These are phyloP conservation scores for Physcomitrellopsis africana DNA, from an alignment of 225 moss, liverwort and hornwort species.

Conservation along the genomic window DNA sequence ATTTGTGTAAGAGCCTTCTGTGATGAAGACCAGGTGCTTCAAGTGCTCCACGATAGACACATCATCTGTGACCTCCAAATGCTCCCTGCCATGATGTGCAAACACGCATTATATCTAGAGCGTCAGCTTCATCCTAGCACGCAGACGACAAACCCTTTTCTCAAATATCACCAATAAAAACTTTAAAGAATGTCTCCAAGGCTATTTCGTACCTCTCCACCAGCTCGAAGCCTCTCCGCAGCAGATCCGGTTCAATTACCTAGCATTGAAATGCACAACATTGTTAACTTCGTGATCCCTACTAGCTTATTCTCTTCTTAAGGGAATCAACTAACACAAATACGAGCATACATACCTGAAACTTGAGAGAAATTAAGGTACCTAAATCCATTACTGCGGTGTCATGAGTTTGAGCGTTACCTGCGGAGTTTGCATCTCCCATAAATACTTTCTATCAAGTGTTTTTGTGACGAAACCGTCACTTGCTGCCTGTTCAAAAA, in stretches of 20 bases:
- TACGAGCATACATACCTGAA: background rate
- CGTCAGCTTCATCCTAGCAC: background rate
- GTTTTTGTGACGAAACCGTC: slow-evolving; percentile 69
- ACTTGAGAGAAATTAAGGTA: slow-evolving; percentile 6
- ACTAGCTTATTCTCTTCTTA: background rate
- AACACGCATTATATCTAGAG: background rate
- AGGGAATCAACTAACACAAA: background rate
- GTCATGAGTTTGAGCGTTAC: slow-evolving; percentile 30
- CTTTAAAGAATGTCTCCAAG: background rate
- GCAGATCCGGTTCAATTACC: slow-evolving; percentile 77
- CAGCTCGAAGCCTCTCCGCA: slow-evolving; percentile 72
- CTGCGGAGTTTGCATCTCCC: slow-evolving; percentile 97
- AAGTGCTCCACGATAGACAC: slow-evolving; percentile 85
- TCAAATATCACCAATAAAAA: background rate
- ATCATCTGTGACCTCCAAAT: slow-evolving; percentile 82
- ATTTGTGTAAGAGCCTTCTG: slow-evolving; percentile 80
- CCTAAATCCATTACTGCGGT: background rate
- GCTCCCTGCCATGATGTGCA: slow-evolving; percentile 46
- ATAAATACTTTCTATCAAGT: slow-evolving; percentile 63
- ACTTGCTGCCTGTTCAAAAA: slow-evolving; percentile 56
- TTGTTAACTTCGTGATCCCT: background rate
- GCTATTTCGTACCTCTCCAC: slow-evolving; percentile 55
- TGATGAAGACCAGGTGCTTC: slow-evolving; percentile 80
- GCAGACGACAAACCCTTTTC: background rate
- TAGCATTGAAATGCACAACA: slow-evolving; percentile 26